Evolutionary conservation across 2,329 filamentous ascomycete genomes (phyloP).

Genomic region (Chaetomium olivaceum): DNA sequence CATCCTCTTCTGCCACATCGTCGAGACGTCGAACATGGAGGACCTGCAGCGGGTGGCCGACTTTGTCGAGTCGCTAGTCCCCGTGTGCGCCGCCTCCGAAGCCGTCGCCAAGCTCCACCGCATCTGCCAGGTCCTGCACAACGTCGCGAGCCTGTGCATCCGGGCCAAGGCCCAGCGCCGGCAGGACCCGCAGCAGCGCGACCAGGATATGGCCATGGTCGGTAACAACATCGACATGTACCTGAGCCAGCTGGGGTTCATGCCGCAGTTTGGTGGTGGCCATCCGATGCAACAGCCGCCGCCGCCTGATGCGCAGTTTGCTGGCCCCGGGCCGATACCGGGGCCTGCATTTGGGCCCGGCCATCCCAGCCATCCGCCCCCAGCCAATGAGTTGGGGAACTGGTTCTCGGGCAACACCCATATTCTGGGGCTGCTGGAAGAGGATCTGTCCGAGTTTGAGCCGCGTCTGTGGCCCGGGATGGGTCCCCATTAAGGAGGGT

Average conservation of each 20-base stretch:
- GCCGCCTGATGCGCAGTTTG: slow-evolving; percentile 9
- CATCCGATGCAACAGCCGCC: neutral
- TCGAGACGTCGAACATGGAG: slow-evolving; percentile 53
- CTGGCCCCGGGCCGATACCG: neutral
- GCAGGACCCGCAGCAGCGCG: slow-evolving; percentile 43
- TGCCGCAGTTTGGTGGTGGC: slow-evolving; percentile 46
- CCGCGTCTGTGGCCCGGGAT: slow-evolving; percentile 27
- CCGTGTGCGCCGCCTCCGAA: slow-evolving; percentile 54
- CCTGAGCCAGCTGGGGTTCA: slow-evolving; percentile 62
- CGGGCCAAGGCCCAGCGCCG: slow-evolving; percentile 56
- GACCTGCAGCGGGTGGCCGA: slow-evolving; percentile 58
- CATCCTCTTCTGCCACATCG: slow-evolving; percentile 58
- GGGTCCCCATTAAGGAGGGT: neutral
- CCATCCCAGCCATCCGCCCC: slow-evolving; percentile 28
- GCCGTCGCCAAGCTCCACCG: slow-evolving; percentile 61
- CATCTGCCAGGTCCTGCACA: slow-evolving; percentile 62
- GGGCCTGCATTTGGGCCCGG: slow-evolving; percentile 13
- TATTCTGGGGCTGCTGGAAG: slow-evolving; percentile 65
- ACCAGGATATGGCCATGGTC: slow-evolving; percentile 50
- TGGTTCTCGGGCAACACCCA: slow-evolving; percentile 68
- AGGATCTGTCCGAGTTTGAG: slow-evolving; percentile 53
- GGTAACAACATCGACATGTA: slow-evolving; percentile 66
- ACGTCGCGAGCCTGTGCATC: slow-evolving; percentile 62
- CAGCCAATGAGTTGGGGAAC: slow-evolving; percentile 55
- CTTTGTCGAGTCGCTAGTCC: slow-evolving; percentile 58